phyloP scores from a whole-genome alignment of 2,329 filamentous ascomycete genomes.

The Endoconidiophora polonica region DNA sequence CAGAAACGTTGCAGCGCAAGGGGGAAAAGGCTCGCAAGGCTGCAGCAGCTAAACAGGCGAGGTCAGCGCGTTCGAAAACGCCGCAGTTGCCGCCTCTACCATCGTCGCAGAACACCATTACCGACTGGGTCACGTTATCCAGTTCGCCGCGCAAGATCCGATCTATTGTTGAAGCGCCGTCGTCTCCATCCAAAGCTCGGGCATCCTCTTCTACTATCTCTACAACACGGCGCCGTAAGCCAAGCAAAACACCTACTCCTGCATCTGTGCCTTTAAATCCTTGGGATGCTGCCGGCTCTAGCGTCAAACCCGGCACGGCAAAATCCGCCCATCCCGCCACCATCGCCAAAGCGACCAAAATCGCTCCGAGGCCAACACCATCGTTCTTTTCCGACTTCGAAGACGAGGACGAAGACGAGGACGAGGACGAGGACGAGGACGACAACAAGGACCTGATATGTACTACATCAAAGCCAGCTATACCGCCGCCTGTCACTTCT shows the following conservation, averaged over 20 bases:
- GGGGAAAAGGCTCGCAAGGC: constrained; percentile 2
- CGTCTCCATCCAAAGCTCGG: neutral
- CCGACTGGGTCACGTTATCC: neutral
- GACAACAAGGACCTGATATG: no score
- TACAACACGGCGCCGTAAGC: neutral
- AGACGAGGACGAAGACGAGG: no score
- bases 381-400: no score
- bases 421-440: no score
- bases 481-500: no score
- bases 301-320: neutral
- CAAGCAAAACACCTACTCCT: neutral
- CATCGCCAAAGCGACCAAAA: neutral
- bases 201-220: neutral
- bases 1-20: constrained; percentile 15
- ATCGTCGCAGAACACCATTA: neutral
- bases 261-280: neutral
- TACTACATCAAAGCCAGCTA: no score
- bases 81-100: neutral
- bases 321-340: no score
- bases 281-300: constrained; percentile 2
- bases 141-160: neutral
- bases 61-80: constrained; percentile 1
- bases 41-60: neutral
- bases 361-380: neutral
- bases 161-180: constrained; percentile 1